A percentile compares a stretch with the other conserved stretches of the same genome.
These are phyloP conservation scores for Trametes meyenii DNA, from an alignment of 768 basidiomycete genomes.

Conservation along the genomic window DNA sequence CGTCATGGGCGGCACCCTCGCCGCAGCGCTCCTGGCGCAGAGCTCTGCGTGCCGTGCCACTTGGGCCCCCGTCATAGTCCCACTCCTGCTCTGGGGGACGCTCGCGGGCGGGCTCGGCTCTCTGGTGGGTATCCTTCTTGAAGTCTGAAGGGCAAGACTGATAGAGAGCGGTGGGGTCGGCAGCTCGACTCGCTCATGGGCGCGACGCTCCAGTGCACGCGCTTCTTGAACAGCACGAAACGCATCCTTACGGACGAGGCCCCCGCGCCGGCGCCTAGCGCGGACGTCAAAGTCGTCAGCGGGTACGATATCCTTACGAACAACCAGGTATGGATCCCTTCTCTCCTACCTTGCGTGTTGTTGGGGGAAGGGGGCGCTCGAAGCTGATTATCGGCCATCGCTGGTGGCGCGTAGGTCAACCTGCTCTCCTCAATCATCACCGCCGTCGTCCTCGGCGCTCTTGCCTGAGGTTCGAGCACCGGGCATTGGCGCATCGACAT, in stretches of 20 bases:
- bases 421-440: slow-evolving; percentile 46
- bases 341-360: neutral
- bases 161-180: neutral
- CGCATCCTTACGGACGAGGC: slow-evolving; percentile 64
- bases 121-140: slow-evolving; percentile 50
- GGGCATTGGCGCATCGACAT: neutral
- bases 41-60: slow-evolving; percentile 53
- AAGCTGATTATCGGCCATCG: slow-evolving; percentile 13
- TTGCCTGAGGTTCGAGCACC: slow-evolving; percentile 33
- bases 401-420: slow-evolving; percentile 41
- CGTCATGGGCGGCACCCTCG: slow-evolving; percentile 67
- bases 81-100: slow-evolving; percentile 61
- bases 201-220: slow-evolving; percentile 82
- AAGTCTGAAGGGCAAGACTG: neutral
- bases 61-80: slow-evolving; percentile 41
- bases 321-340: slow-evolving; percentile 58
- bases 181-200: slow-evolving; percentile 88
- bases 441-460: slow-evolving; percentile 37
- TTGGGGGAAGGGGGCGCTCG: neutral
- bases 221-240: slow-evolving; percentile 64
- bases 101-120: slow-evolving; percentile 79
- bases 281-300: slow-evolving; percentile 57
- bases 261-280: slow-evolving; percentile 30
- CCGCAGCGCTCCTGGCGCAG: slow-evolving; percentile 60
- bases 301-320: slow-evolving; percentile 79